Evolutionary conservation across 495 filamentous ascomycete genomes (phyloP).

Genomic region (Tuber calosporum): DNA sequence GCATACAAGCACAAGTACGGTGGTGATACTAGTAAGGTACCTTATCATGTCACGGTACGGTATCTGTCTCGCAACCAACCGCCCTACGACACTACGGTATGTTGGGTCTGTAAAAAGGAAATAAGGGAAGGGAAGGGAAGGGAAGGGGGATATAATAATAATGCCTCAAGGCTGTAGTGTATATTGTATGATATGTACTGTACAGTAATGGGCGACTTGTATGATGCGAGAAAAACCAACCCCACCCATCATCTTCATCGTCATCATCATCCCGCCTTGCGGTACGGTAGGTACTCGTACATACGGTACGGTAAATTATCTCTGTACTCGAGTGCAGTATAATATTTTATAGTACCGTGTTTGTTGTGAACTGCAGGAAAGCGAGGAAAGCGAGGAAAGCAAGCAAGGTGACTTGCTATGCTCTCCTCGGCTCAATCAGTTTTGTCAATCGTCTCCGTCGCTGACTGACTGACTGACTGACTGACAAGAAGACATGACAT

Average conservation of each 20-base stretch:
- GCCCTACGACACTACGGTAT: not conserved
- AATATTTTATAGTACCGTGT: no score
- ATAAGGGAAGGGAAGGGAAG: not conserved
- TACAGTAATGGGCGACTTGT: constrained; percentile 1
- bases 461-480: not conserved
- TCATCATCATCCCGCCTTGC: not conserved
- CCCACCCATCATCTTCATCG: not conserved
- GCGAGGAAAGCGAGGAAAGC: not conserved
- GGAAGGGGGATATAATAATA: not conserved
- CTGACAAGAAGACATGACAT: not conserved
- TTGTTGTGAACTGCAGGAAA: not conserved
- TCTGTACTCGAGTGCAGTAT: no score
- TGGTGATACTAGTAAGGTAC: no score
- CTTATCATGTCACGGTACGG: not conserved
- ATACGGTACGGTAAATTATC: not conserved
- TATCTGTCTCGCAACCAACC: no score
- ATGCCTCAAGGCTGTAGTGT: not conserved
- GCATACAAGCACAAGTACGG: no score
- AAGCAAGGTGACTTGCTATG: not conserved
- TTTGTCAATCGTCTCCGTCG: not conserved
- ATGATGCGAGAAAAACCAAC: not conserved
- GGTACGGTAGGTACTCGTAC: not conserved
- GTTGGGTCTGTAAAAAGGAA: not conserved
- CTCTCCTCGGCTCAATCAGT: not conserved
- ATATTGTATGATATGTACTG: no score